These are phyloP conservation scores for Pouteria campechiana DNA, from an alignment of 179 eudicot species.

Conservation along the genomic window DNA sequence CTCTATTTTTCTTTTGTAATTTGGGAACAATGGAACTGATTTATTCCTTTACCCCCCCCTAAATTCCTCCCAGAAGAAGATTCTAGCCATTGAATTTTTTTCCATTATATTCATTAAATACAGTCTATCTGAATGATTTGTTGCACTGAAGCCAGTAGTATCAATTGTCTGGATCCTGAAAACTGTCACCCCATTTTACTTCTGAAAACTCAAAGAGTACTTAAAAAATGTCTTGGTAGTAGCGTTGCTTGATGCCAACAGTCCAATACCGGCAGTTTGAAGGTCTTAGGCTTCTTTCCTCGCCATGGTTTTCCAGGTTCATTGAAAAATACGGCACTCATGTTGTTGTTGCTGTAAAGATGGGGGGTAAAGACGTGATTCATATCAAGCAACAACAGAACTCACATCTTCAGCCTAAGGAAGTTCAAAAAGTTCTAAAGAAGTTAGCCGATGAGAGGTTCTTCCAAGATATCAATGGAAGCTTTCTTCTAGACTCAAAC, in stretches of 20 bases:
- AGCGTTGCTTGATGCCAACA: no score
- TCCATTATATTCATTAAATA: no score
- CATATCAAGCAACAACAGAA: conserved; percentile 67
- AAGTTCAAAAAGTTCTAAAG: conserved; percentile 67
- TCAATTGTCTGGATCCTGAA: no score
- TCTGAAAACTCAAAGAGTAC: no score
- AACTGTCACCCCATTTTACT: no score
- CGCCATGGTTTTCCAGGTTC: conserved; percentile 56
- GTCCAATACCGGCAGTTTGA: no score
- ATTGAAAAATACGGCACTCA: conserved; percentile 93
- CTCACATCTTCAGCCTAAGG: conserved; percentile 51
- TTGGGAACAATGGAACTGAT: not conserved
- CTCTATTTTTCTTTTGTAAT: not conserved
- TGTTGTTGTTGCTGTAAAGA: conserved; percentile 82
- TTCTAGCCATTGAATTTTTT: no score
- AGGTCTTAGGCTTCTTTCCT: no score
- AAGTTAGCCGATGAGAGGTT: conserved; percentile 71
- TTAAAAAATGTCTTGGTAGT: no score
- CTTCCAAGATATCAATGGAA: conserved; percentile 31
- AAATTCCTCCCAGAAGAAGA: no score
- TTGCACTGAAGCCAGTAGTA: no score
- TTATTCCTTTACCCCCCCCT: not conserved
- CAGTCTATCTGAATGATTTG: no score
- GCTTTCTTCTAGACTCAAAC: conserved; percentile 7
- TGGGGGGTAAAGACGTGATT: conserved; percentile 95